A percentile compares a stretch with the other conserved stretches of the same genome.
Conservation (phyloP, 2,329 filamentous ascomycete genomes). For the Fusarium nurragi region DNA sequence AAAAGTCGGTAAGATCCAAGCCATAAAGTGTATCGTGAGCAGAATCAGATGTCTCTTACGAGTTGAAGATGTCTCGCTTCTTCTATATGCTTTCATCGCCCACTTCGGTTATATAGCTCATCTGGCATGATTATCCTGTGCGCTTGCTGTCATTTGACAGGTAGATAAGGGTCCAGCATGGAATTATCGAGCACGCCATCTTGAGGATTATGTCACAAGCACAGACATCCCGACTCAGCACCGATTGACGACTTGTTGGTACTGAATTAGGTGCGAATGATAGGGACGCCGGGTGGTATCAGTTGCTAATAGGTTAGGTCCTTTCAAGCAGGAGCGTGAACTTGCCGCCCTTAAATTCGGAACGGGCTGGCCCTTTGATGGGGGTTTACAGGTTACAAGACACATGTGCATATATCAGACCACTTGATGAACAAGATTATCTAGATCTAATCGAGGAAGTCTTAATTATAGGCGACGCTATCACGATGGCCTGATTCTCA, state of each 20-base stretch:
- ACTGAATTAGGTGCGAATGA: background rate
- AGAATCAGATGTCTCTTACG: background rate
- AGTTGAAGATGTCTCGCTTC: background rate
- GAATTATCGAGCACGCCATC: conserved; percentile 37
- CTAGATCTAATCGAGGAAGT: too few species aligned
- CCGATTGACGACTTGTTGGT: conserved; percentile 23
- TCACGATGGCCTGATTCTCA: too few species aligned
- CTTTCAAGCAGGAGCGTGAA: too few species aligned
- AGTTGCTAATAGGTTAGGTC: too few species aligned
- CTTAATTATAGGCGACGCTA: too few species aligned
- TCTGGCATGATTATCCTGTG: conserved; percentile 22
- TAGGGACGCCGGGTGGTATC: too few species aligned
- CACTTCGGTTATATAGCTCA: background rate
- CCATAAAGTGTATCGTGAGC: background rate
- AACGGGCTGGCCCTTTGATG: too few species aligned
- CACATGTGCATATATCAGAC: too few species aligned
- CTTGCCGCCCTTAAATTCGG: too few species aligned
- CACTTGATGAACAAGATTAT: too few species aligned
- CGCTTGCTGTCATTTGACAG: conserved; percentile 12
- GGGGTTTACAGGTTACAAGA: too few species aligned
- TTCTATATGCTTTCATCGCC: background rate
- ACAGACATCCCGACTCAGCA: conserved; percentile 4
- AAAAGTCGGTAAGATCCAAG: background rate
- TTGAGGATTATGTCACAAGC: conserved; percentile 34
- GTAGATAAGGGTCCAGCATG: conserved; percentile 2